Conservation (phyloP, 345 rosid genomes). For the Boechera stricta region DNA sequence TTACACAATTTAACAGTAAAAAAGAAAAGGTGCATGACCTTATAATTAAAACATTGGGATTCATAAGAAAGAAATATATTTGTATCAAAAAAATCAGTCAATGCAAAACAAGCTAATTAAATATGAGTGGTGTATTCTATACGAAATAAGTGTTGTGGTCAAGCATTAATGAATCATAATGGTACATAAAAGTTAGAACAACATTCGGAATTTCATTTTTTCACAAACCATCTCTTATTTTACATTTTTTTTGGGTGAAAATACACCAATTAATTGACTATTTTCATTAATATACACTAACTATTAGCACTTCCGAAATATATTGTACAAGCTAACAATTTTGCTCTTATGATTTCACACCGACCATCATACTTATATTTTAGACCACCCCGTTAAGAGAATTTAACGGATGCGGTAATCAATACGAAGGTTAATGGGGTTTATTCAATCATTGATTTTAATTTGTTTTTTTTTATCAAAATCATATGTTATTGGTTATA, state of each 20-base stretch:
- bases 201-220: not conserved
- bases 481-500: no score
- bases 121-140: not conserved
- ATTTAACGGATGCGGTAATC: no score
- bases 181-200: not conserved
- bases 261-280: no score
- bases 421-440: no score
- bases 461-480: no score
- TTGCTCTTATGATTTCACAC: not conserved
- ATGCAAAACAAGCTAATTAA: conserved; percentile 8
- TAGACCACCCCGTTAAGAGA: no score
- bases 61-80: not conserved
- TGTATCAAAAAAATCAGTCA: conserved; percentile 9
- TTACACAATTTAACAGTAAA: not conserved
- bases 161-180: conserved; percentile 1
- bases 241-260: no score
- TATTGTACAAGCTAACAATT: not conserved
- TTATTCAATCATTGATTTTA: no score
- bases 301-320: not conserved
- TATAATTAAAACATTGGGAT: not conserved
- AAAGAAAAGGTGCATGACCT: not conserved
- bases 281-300: no score
- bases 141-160: conserved; percentile 15
- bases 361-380: not conserved
- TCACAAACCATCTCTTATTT: not conserved